Evolutionary conservation across 1,284 basidiomycete species (phyloP).

Genomic region (Ustilago nuda): DNA sequence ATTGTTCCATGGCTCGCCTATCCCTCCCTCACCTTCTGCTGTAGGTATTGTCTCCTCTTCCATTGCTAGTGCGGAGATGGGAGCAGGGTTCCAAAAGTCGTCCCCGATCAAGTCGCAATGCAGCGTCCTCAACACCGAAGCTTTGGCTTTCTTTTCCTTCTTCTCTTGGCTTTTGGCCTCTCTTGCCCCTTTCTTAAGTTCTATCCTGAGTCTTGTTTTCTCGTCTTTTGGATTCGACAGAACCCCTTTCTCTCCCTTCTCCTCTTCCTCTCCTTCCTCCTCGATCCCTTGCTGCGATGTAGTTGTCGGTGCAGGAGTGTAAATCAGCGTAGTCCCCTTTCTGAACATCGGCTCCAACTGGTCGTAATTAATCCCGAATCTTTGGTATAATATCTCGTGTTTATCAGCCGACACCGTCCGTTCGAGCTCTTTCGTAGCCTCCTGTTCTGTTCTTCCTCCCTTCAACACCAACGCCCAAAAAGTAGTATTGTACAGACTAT

Average conservation of each 20-base stretch:
- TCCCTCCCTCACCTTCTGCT: neutral
- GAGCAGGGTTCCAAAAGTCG: conserved; percentile 52
- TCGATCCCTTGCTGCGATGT: neutral
- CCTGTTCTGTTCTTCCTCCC: conserved; percentile 79
- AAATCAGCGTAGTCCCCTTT: conserved; percentile 87
- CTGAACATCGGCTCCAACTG: conserved; percentile 79
- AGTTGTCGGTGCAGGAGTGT: conserved; percentile 68
- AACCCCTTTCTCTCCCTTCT: conserved; percentile 7
- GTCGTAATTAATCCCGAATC: conserved; percentile 90
- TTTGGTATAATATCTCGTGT: conserved; percentile 86
- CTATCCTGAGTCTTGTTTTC: conserved; percentile 25
- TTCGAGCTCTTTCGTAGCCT: conserved; percentile 81
- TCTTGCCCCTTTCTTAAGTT: conserved; percentile 27
- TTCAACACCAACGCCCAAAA: conserved; percentile 94
- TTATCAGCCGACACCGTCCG: conserved; percentile 89
- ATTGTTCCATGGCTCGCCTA: conserved; percentile 28
- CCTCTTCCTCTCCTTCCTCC: neutral
- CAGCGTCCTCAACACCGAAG: conserved; percentile 56
- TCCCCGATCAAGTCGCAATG: conserved; percentile 67
- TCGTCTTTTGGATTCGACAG: conserved; percentile 39
- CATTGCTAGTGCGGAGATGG: neutral
- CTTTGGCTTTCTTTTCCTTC: conserved; percentile 27
- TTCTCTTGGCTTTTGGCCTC: conserved; percentile 40
- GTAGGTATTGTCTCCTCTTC: conserved; percentile 6
- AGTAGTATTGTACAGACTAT: conserved; percentile 94